Conservation (phyloP, 2,329 filamentous ascomycete genomes). For the Emmonsia crescens region DNA sequence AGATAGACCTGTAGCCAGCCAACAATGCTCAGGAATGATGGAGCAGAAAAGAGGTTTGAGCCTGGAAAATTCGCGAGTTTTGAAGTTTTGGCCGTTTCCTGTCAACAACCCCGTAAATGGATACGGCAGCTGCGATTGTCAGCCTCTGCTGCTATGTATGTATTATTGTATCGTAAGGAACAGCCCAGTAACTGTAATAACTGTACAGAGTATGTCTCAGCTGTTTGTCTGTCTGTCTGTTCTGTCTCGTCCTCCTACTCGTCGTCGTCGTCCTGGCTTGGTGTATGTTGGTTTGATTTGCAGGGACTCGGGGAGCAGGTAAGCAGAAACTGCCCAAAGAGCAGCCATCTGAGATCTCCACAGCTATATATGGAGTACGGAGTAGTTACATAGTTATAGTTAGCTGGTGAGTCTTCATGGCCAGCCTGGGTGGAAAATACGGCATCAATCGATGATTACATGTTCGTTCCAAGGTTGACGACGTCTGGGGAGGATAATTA, state of each 20-base stretch:
- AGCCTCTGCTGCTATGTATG: neutral
- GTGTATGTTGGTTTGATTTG: neutral
- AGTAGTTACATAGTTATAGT: too few species aligned
- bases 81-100: neutral
- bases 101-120: neutral
- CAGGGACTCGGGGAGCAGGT: neutral
- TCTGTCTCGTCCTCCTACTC: neutral
- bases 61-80: neutral
- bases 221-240: neutral
- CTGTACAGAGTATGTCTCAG: too few species aligned
- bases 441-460: neutral
- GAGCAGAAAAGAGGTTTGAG: neutral
- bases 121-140: neutral
- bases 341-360: neutral
- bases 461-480: too few species aligned
- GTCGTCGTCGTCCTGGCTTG: neutral
- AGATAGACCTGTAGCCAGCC: neutral
- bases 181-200: too few species aligned
- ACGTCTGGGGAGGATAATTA: too few species aligned
- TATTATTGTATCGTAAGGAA: neutral
- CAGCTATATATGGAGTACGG: too few species aligned
- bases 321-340: neutral
- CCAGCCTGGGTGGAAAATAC: neutral
- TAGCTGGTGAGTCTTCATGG: neutral
- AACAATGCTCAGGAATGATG: neutral